These are phyloP conservation scores for Mrakiaceae sp. DNA, from an alignment of 1,284 basidiomycete genomes.

Conservation along the genomic window DNA sequence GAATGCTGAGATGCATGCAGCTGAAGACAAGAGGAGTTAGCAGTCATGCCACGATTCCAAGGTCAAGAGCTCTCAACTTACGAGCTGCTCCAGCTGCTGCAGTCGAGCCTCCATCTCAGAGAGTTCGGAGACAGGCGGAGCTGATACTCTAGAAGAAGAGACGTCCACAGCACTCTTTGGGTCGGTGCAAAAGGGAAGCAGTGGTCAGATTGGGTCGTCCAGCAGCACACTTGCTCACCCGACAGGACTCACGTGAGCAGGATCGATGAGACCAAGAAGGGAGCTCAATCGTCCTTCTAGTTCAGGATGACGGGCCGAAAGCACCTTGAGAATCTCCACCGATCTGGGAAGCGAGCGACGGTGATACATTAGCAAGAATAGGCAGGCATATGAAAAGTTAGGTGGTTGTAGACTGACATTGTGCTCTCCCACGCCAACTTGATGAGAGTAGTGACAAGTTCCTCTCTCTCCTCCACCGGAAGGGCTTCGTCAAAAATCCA, in stretches of 20 bases:
- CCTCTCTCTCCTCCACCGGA: constrained; percentile 1
- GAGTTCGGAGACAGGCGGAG: background rate
- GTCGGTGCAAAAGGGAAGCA: too few species aligned
- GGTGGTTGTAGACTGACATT: background rate
- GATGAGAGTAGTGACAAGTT: background rate
- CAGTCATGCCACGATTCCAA: too few species aligned
- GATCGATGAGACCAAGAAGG: background rate
- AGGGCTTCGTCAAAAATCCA: constrained; percentile 10
- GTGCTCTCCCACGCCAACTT: constrained; percentile 3
- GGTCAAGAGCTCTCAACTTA: too few species aligned
- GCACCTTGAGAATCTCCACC: background rate
- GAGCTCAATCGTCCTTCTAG: background rate
- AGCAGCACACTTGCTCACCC: background rate
- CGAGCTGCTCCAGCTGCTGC: background rate
- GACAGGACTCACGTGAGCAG: background rate
- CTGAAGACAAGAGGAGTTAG: too few species aligned
- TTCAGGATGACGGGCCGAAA: background rate
- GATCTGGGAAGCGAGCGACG: background rate
- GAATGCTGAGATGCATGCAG: too few species aligned
- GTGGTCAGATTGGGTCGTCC: too few species aligned
- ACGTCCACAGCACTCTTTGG: too few species aligned
- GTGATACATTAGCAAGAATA: too few species aligned
- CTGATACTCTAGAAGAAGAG: too few species aligned
- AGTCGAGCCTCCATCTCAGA: constrained; percentile 13
- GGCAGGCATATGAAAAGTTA: too few species aligned